Conservation (phyloP, 768 basidiomycete genomes). For the Mycena capillaripes region DNA sequence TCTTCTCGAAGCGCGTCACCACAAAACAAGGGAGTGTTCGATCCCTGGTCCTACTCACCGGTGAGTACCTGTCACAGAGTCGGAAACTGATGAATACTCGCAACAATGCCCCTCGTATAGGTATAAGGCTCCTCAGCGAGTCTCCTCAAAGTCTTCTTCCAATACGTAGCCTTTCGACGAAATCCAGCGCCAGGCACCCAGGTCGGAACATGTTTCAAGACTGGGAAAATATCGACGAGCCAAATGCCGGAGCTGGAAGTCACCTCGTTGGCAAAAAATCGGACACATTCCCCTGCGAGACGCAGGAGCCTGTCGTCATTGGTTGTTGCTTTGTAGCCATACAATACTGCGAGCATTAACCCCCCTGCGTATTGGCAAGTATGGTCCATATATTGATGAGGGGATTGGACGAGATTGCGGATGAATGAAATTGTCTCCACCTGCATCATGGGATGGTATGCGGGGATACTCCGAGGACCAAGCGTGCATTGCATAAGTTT, state of each 20-base stretch:
- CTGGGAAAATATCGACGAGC: constrained; percentile 57
- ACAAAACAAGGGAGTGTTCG: background rate
- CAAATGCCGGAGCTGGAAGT: constrained; percentile 62
- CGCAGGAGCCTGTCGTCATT: constrained; percentile 55
- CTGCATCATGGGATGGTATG: constrained; percentile 23
- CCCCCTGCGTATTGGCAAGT: constrained; percentile 53
- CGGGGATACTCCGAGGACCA: constrained; percentile 17
- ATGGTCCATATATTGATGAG: constrained; percentile 23
- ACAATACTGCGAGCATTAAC: constrained; percentile 69
- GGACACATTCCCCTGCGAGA: constrained; percentile 59
- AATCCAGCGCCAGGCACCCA: constrained; percentile 44
- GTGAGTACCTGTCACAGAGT: background rate
- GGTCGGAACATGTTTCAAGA: constrained; percentile 41
- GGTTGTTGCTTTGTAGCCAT: constrained; percentile 66
- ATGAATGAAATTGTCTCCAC: constrained; percentile 27
- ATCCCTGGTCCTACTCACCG: background rate
- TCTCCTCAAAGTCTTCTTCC: background rate
- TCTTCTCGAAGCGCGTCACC: too few relatives aligned
- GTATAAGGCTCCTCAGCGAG: background rate
- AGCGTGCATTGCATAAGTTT: constrained; percentile 27
- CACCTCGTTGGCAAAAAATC: constrained; percentile 56
- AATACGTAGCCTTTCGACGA: background rate
- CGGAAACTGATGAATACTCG: background rate
- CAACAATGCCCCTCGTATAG: background rate
- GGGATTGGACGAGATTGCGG: constrained; percentile 4